Conservation (phyloP, 1,139 yeast species). For the Saccharomycopsis hybrid region DNA sequence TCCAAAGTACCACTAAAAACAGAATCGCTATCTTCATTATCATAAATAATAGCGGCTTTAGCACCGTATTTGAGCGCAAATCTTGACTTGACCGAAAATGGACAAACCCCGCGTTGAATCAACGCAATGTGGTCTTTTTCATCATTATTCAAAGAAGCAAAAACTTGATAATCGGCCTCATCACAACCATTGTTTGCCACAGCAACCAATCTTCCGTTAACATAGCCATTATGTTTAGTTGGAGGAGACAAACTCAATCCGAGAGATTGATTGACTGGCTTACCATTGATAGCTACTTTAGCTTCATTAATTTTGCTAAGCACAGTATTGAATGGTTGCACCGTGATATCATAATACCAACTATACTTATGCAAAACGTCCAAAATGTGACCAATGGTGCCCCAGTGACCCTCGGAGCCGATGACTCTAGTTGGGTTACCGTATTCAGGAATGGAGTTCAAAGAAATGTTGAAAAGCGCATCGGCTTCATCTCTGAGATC, state of each 20-base stretch:
- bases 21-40: constrained; percentile 52
- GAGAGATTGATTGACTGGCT: constrained; percentile 38
- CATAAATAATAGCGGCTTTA: constrained; percentile 67
- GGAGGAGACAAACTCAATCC: constrained; percentile 73
- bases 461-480: constrained; percentile 56
- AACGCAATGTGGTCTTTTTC: constrained; percentile 54
- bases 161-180: constrained; percentile 54
- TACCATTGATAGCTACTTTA: constrained; percentile 49
- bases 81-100: constrained; percentile 72
- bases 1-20: constrained; percentile 64
- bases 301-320: constrained; percentile 57
- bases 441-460: constrained; percentile 44
- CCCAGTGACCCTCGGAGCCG: constrained; percentile 84
- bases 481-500: constrained; percentile 60
- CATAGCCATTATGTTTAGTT: constrained; percentile 46
- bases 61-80: constrained; percentile 80
- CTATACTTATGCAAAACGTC: constrained; percentile 48
- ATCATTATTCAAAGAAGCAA: constrained; percentile 20
- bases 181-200: constrained; percentile 65
- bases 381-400: constrained; percentile 63
- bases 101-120: constrained; percentile 73
- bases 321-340: constrained; percentile 68
- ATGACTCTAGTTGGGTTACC: constrained; percentile 93
- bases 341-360: constrained; percentile 58
- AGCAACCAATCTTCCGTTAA: constrained; percentile 54